These are phyloP conservation scores for Aureobasidium leucospermi DNA, from an alignment of 2,329 filamentous ascomycete species.

Conservation along the genomic window DNA sequence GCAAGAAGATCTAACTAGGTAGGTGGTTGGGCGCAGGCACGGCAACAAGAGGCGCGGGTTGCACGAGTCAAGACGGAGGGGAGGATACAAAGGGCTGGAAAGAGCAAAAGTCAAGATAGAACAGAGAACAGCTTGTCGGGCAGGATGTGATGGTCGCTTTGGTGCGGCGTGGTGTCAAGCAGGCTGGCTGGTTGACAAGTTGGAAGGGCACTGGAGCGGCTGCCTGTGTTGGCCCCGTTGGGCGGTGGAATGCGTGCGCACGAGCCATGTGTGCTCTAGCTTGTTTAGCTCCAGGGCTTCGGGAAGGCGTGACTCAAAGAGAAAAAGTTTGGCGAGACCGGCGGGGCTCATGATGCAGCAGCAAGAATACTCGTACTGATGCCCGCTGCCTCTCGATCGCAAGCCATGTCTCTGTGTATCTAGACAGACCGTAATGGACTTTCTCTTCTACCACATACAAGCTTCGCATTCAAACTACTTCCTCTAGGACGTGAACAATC, in stretches of 20 bases:
- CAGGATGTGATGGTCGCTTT: neutral
- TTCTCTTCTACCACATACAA: constrained; percentile 30
- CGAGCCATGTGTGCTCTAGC: no score
- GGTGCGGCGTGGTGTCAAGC: neutral
- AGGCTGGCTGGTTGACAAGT: neutral
- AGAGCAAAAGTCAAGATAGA: neutral
- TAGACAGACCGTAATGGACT: constrained; percentile 23
- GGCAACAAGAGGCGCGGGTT: neutral
- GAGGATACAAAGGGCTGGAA: neutral
- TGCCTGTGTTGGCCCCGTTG: neutral
- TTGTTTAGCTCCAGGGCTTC: neutral
- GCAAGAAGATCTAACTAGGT: constrained; percentile 3
- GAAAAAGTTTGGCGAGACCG: constrained; percentile 11
- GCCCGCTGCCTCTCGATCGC: neutral
- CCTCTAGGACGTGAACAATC: constrained; percentile 16
- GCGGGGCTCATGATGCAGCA: neutral
- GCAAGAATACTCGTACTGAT: neutral
- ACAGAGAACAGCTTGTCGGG: neutral
- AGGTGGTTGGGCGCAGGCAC: neutral
- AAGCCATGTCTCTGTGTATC: constrained; percentile 1
- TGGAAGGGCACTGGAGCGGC: neutral
- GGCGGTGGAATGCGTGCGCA: neutral
- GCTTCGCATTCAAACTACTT: constrained; percentile 28
- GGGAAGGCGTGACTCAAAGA: constrained; percentile 9
- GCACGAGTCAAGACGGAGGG: neutral